Base-by-base conservation (phyloP, 2,329 filamentous ascomycete genomes). In the Dactylonectria estremocensis region DNA sequence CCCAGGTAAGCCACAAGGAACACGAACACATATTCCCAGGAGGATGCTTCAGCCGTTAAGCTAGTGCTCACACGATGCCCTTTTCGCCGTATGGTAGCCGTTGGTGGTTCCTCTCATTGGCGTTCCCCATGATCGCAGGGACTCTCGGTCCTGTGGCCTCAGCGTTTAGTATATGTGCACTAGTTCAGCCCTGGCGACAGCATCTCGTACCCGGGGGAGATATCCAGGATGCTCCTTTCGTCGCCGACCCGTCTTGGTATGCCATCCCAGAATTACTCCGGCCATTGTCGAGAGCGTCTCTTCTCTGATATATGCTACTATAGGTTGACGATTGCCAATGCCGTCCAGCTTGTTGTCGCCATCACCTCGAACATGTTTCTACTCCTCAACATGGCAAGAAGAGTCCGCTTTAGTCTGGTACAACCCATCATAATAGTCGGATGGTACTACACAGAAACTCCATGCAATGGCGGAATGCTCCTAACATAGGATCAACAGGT, bases 91-190 rank as follows among this genome's bases (percentile, higher is more conserved):
- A 40, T 43, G 18, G 33, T 64, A 89, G 87, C 64, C 87, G 87
- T 20, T 91, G 88, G 88, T 91, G 89, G 89, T 87, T 91, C 74
- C 85, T 88, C 28, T 89, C 88, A 2, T 88, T 89, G 1, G 89
- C 87, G 8, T 91, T 95, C 69, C 93, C 93, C 33, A 89, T 98
- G 77, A 87, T 96, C 11, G 94, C 95, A 2, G 95, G 94, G 35
- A 94, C 95, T 0, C 87, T 96, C 2, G 94, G 94, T 1, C 95
- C 95, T 0, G 88, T 97, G 11, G 95, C 95, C 3, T 97, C 95
- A 66, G 91, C 96, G 28, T 92, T 96, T 80, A 95, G 92, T 65
- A 94, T 97, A 65, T 94, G 93, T 69, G 93, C 95, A 6, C 85
- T 97, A 16, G 93, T 94, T 1, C 91, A 90, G 33, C 89, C 89